Conservation (phyloP, 306 rosid species). For the Rosa persica region DNA sequence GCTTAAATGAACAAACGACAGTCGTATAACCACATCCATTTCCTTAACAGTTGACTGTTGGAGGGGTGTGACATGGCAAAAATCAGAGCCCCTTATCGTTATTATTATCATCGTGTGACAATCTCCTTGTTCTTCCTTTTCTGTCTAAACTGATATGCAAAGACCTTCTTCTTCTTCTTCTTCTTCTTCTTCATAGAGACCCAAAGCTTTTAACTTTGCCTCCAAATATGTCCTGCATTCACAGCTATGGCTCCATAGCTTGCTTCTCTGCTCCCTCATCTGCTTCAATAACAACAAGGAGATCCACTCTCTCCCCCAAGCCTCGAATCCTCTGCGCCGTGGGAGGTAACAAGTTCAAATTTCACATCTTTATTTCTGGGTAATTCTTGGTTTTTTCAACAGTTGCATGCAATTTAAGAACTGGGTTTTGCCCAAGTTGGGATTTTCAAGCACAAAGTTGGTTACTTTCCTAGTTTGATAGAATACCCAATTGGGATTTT, state of each 20-base stretch:
- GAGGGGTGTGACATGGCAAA: slow-evolving; percentile 30
- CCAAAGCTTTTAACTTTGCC: slow-evolving; percentile 1
- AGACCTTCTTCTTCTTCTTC: slow-evolving; percentile 10
- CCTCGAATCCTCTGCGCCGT: slow-evolving; percentile 55
- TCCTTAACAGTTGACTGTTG: background rate
- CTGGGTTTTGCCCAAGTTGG: slow-evolving; percentile 7
- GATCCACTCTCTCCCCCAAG: slow-evolving; percentile 35
- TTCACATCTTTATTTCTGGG: background rate
- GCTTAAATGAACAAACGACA: background rate
- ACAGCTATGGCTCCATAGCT: slow-evolving; percentile 38
- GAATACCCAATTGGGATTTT: background rate
- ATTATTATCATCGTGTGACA: slow-evolving; percentile 14
- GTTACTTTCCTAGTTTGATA: slow-evolving; percentile 3
- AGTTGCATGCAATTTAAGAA: background rate
- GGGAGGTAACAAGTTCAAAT: slow-evolving; percentile 42
- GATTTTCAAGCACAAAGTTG: background rate
- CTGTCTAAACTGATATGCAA: background rate
- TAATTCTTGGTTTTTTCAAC: too few relatives aligned
- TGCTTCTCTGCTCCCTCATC: slow-evolving; percentile 40
- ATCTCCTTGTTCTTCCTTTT: background rate
- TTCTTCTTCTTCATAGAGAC: background rate
- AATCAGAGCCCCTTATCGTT: slow-evolving; percentile 19
- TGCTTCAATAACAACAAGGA: slow-evolving; percentile 28
- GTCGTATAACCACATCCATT: background rate
- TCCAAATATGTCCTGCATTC: slow-evolving; percentile 54